Evolutionary conservation across 441 rosid species (phyloP).

Genomic region (Pelargonium citronellum): DNA sequence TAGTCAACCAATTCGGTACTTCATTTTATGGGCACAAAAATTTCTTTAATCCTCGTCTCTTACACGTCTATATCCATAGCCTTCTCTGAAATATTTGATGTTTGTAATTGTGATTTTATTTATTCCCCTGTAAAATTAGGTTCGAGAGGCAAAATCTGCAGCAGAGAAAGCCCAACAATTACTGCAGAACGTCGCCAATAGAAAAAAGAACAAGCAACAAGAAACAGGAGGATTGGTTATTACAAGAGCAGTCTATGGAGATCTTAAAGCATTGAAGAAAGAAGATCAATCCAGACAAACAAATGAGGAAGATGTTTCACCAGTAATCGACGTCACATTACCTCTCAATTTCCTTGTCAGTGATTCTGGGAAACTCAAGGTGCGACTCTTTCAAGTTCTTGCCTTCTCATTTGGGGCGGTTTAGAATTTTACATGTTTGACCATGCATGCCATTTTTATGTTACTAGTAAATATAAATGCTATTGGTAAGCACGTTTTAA

Average conservation of each 20-base stretch:
- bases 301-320: conserved; percentile 38
- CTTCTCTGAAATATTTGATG: not conserved
- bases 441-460: not conserved
- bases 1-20: not conserved
- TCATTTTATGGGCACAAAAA: not conserved
- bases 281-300: conserved; percentile 32
- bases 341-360: conserved; percentile 86
- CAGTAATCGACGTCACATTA: conserved; percentile 68
- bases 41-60: not conserved
- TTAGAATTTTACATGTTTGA: not conserved
- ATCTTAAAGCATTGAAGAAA: conserved; percentile 49
- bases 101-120: not conserved
- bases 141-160: conserved; percentile 54
- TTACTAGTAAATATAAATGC: conserved; percentile 2
- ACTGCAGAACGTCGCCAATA: conserved; percentile 65
- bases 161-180: conserved; percentile 80
- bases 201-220: conserved; percentile 66
- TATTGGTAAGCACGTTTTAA: not conserved
- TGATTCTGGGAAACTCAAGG: conserved; percentile 81
- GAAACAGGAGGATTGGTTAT: conserved; percentile 73
- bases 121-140: conserved; percentile 32
- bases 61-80: not conserved
- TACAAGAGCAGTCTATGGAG: conserved; percentile 69
- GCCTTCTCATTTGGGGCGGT: not conserved
- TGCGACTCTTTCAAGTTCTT: conserved; percentile 23